Conservation (phyloP, 306 rosid genomes). For the Corylus heterophylla region DNA sequence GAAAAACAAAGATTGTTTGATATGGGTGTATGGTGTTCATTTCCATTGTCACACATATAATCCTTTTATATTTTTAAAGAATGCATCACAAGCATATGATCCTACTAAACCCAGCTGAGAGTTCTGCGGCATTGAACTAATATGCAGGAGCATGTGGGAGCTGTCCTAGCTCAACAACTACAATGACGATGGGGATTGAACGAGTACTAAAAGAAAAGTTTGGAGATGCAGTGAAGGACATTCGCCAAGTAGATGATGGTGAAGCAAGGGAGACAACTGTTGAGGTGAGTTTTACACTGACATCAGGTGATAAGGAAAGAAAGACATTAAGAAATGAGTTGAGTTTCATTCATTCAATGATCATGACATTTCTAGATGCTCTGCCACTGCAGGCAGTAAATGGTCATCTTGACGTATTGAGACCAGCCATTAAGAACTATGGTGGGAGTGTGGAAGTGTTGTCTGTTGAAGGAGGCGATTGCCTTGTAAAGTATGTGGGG, state of each 20-base stretch:
- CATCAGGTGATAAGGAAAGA: neutral
- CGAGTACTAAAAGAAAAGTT: conserved; percentile 90
- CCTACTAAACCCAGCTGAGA: neutral
- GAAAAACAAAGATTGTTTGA: neutral
- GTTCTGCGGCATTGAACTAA: neutral
- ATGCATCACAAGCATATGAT: neutral
- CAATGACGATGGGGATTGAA: conserved; percentile 97
- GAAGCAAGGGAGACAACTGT: conserved; percentile 51
- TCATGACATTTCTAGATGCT: conserved; percentile 17
- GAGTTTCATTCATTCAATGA: neutral
- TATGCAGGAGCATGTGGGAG: conserved; percentile 84
- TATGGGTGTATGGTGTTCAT: neutral
- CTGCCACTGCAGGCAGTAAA: conserved; percentile 65
- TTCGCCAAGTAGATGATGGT: conserved; percentile 62
- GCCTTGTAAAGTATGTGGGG: conserved; percentile 68
- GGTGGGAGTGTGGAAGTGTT: conserved; percentile 89
- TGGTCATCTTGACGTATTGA: conserved; percentile 75
- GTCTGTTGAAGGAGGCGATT: conserved; percentile 62
- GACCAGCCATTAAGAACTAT: conserved; percentile 87
- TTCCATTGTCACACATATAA: neutral
- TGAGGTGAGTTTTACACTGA: conserved; percentile 45
- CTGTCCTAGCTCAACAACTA: conserved; percentile 95
- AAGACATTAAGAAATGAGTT: neutral
- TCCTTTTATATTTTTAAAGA: neutral
- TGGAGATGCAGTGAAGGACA: conserved; percentile 73